A percentile compares a stretch with the other conserved stretches of the same genome.
phyloP scores from a whole-genome alignment of 495 filamentous ascomycete species.

The Cercophora scortea region DNA sequence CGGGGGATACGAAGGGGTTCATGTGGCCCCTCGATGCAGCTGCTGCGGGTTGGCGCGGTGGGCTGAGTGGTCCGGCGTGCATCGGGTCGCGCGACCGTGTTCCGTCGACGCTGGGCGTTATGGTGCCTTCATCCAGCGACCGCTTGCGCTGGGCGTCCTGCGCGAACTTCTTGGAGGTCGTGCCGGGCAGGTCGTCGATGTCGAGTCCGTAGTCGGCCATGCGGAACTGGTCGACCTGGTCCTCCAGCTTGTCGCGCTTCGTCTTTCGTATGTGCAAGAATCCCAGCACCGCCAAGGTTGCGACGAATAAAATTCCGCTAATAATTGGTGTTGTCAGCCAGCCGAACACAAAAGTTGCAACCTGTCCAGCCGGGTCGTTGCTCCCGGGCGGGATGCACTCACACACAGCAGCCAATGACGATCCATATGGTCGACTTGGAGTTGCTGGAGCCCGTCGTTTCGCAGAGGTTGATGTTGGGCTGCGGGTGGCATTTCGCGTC shows the following conservation, averaged over 20 bases:
- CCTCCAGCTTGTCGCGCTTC: constrained; percentile 18
- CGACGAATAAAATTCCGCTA: constrained; percentile 13
- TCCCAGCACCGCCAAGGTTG: constrained; percentile 7
- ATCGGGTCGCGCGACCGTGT: constrained; percentile 4
- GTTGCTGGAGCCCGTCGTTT: constrained; percentile 12
- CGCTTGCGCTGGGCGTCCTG: background rate
- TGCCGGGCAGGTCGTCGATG: constrained; percentile 4
- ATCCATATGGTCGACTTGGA: constrained; percentile 15
- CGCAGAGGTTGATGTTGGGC: constrained; percentile 15
- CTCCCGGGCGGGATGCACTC: background rate
- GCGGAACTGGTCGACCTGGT: constrained; percentile 16
- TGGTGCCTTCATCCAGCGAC: background rate
- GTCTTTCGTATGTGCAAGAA: constrained; percentile 16
- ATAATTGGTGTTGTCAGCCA: background rate
- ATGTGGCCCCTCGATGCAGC: constrained; percentile 6
- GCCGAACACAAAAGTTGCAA: background rate
- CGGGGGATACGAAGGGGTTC: constrained; percentile 4
- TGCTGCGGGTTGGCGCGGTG: background rate
- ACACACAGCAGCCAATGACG: constrained; percentile 19
- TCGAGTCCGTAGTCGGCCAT: constrained; percentile 20
- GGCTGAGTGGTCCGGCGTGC: background rate
- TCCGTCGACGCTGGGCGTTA: constrained; percentile 1
- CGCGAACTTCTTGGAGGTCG: background rate
- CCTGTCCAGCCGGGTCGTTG: background rate
- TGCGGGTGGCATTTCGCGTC: constrained; percentile 6